These are phyloP conservation scores for Lasiodiplodia citricola DNA, from an alignment of 2,329 filamentous ascomycete species.

Conservation along the genomic window DNA sequence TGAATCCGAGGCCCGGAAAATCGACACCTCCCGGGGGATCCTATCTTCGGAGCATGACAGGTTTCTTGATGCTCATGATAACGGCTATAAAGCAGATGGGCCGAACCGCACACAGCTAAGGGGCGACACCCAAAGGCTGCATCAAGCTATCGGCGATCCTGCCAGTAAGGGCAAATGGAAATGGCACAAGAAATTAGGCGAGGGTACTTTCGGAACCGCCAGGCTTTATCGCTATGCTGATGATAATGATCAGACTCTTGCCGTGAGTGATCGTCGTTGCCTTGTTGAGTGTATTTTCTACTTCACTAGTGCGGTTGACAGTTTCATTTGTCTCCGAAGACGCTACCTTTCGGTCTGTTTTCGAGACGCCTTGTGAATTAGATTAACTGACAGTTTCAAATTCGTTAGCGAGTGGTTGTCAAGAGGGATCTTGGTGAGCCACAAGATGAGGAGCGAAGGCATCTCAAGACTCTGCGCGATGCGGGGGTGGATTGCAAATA, in stretches of 20 bases:
- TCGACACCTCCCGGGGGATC: background rate
- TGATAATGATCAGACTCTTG: background rate
- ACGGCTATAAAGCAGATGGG: background rate
- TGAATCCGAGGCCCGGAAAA: background rate
- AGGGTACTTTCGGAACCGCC: background rate
- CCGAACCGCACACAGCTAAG: background rate
- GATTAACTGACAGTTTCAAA: background rate
- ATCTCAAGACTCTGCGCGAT: background rate
- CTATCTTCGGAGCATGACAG: background rate
- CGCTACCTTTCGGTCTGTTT: background rate
- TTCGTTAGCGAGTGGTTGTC: background rate
- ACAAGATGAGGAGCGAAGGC: background rate
- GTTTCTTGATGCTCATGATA: background rate
- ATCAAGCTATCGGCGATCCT: too few relatives aligned
- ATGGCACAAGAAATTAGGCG: background rate
- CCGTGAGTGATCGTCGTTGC: constrained; percentile 1
- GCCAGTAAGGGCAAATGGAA: background rate
- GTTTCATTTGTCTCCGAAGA: background rate
- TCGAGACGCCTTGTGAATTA: background rate
- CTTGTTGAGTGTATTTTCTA: background rate
- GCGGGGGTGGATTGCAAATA: background rate
- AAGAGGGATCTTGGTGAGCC: background rate
- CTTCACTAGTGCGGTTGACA: background rate
- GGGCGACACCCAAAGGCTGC: background rate
- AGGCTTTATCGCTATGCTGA: background rate